phyloP scores from a whole-genome alignment of 768 basidiomycete species.

The Dentipellis fragilis region DNA sequence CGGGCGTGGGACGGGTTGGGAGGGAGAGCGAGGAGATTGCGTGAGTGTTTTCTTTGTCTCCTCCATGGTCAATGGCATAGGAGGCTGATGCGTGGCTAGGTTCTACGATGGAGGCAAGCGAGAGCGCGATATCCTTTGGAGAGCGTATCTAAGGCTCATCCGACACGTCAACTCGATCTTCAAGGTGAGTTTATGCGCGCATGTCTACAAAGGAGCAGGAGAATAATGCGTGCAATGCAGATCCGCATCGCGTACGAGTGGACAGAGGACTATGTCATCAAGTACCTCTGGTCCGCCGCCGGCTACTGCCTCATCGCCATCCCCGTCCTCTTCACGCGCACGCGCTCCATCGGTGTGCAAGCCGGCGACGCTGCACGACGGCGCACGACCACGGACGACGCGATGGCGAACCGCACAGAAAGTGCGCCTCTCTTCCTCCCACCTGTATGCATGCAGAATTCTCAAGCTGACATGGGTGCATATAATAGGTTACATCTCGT shows the following conservation, averaged over 20 bases:
- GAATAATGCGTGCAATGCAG: slow-evolving; percentile 23
- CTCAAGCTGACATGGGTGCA: background rate
- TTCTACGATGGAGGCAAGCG: slow-evolving; percentile 87
- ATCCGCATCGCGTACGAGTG: slow-evolving; percentile 88
- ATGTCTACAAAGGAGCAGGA: background rate
- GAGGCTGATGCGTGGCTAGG: slow-evolving; percentile 25
- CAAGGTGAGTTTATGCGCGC: slow-evolving; percentile 38
- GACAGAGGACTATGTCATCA: slow-evolving; percentile 97
- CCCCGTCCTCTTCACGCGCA: slow-evolving; percentile 67
- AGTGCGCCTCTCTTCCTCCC: slow-evolving; percentile 20
- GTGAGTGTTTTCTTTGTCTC: slow-evolving; percentile 29
- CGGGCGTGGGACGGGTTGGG: slow-evolving; percentile 77
- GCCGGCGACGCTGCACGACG: slow-evolving; percentile 3
- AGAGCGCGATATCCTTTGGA: slow-evolving; percentile 73
- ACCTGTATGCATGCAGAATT: background rate
- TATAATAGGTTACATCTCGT: slow-evolving; percentile 79
- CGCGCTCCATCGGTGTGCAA: slow-evolving; percentile 22
- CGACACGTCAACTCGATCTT: slow-evolving; percentile 89
- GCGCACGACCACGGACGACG: slow-evolving; percentile 15
- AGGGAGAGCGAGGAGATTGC: slow-evolving; percentile 91
- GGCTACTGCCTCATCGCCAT: slow-evolving; percentile 90
- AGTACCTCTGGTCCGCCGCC: slow-evolving; percentile 90
- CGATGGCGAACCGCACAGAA: slow-evolving; percentile 41
- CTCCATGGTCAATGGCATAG: background rate
- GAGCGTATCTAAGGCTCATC: slow-evolving; percentile 71